Conservation (phyloP, 345 rosid genomes). For the Sisymbrium altissimum region DNA sequence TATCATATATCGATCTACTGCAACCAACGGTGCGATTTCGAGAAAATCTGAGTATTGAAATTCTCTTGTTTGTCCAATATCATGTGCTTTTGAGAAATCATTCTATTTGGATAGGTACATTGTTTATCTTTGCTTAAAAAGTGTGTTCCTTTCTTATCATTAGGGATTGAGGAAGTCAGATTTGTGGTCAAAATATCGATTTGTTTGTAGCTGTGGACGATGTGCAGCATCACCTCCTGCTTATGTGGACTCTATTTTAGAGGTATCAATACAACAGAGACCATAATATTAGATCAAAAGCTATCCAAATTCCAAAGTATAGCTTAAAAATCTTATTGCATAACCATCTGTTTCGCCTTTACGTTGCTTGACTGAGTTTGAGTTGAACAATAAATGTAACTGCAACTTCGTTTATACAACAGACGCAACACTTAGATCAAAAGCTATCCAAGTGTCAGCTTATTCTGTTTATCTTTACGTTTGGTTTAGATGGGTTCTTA, state of each 20-base stretch:
- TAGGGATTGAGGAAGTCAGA: slow-evolving; percentile 67
- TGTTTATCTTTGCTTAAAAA: neutral
- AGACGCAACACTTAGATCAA: too few relatives aligned
- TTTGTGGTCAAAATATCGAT: slow-evolving; percentile 64
- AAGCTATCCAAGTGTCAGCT: too few relatives aligned
- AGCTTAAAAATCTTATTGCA: neutral
- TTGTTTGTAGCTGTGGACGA: slow-evolving; percentile 60
- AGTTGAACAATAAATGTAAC: too few relatives aligned
- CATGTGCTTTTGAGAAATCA: neutral
- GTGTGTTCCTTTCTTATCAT: neutral
- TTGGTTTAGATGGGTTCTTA: neutral
- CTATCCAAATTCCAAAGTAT: neutral
- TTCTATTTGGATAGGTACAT: too few relatives aligned
- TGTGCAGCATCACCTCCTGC: slow-evolving; percentile 49
- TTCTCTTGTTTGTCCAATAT: neutral
- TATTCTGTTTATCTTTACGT: too few relatives aligned
- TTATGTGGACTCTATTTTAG: slow-evolving; percentile 58
- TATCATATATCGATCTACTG: slow-evolving; percentile 72
- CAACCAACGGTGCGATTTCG: slow-evolving; percentile 56
- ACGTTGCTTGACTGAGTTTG: neutral
- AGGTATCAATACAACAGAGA: slow-evolving; percentile 37
- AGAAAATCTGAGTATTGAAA: neutral
- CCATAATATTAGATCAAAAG: too few relatives aligned
- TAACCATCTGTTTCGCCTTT: neutral
- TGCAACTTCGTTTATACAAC: too few relatives aligned